Base-by-base conservation (phyloP, 2,329 filamentous ascomycete species). In the Microcyclospora pomicola region DNA sequence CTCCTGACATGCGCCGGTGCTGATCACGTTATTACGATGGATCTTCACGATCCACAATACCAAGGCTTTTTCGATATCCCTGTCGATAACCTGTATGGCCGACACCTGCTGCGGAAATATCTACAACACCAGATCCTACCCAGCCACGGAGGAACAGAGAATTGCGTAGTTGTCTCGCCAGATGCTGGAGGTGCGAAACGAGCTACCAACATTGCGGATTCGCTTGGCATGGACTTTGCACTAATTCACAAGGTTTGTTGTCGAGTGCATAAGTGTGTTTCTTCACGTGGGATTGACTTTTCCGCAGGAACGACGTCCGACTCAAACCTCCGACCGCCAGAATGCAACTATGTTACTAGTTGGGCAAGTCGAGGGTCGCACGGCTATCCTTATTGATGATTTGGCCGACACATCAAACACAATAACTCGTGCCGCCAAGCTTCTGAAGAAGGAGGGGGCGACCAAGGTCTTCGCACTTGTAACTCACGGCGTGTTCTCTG, bases 1-100 rank as follows among this genome's bases (percentile, higher is more conserved):
- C 75, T 98, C 33, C 70, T 98, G 48, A 95, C 86, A 31, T 95
- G 87, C 63, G 88, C 91, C 46, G 91, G 91, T 47, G 86, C 91
- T 33, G 88, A 98, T 60, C 91, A 96, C 62, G 80, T 91, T 58
- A 95, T 96, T 59, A 95, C 88, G 27, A 92, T 98, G 82, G 91
- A 98, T 57, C 72, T 98, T 37, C 85, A 91, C 59, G 88, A 95
- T 60, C 82, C 85, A 31, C 86, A 98, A 62, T 96, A 96, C 56
- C 91, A 98, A 63, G 91, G 91, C 38, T 98, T 95, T 69, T 96
- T 98, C 57, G 88, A 98, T 56, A 94, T 96, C 41, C 91, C 91
- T 2, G 91, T 98, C 40, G 91, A 98, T 65, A 98, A 98, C 59
- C 71, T 98, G 13, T 96, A 96, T 64, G 88, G 80, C 40, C 77